These are phyloP conservation scores for Oryza meridionalis DNA, from an alignment of 176 grass and related monocot genomes.

Conservation along the genomic window DNA sequence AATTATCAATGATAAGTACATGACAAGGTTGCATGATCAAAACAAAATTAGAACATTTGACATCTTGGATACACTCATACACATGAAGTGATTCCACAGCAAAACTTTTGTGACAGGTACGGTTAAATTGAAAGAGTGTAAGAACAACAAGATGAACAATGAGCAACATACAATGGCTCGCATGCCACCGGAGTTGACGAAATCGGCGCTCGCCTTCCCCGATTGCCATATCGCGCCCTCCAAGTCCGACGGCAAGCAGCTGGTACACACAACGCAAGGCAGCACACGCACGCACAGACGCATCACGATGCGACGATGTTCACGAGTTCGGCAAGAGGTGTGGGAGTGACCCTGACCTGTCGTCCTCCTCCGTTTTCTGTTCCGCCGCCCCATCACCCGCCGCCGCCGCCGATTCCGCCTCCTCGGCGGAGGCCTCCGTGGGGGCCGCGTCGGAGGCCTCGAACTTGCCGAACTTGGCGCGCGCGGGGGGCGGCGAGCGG, in stretches of 20 bases:
- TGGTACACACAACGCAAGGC: conserved; percentile 24
- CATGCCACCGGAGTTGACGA: conserved; percentile 72
- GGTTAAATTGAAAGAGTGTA: not conserved
- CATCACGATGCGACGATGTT: not conserved
- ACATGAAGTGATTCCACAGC: not conserved
- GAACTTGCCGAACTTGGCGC: conserved; percentile 85
- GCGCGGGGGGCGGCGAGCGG: conserved; percentile 20
- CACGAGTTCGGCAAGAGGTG: not conserved
- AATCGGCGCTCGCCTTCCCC: conserved; percentile 68
- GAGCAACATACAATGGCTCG: conserved; percentile 63
- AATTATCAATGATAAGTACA: not conserved
- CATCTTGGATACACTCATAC: not conserved
- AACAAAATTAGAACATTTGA: not conserved
- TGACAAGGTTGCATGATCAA: not conserved
- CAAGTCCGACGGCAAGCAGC: conserved; percentile 75
- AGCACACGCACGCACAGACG: not conserved
- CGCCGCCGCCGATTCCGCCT: not conserved
- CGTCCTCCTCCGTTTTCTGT: conserved; percentile 48
- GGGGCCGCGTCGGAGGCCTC: conserved; percentile 51
- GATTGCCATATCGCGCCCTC: conserved; percentile 75
- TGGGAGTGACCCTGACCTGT: conserved; percentile 46
- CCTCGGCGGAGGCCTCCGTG: conserved; percentile 25
- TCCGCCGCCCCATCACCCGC: not conserved
- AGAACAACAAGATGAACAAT: not conserved
- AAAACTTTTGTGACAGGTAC: not conserved